phyloP scores from a whole-genome alignment of 1,284 basidiomycete species.

The Amylostereum areolatum region DNA sequence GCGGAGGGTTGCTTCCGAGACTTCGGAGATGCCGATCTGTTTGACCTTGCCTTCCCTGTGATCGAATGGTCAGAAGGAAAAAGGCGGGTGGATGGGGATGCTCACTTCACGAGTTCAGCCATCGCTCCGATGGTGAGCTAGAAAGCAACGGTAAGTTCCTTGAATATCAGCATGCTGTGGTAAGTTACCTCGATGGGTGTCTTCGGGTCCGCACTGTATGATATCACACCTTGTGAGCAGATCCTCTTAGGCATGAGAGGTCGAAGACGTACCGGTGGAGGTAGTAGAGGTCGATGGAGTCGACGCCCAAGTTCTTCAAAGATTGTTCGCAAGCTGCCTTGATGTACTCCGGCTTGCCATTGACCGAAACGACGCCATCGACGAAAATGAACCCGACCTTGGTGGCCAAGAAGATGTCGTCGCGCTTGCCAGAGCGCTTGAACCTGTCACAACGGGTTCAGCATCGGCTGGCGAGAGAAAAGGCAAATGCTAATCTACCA shows the following conservation, averaged over 20 bases:
- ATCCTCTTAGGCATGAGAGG: neutral
- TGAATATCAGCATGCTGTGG: neutral
- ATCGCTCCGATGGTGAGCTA: constrained; percentile 40
- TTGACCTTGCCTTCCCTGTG: constrained; percentile 52
- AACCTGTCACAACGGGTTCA: constrained; percentile 19
- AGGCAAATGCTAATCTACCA: constrained; percentile 23
- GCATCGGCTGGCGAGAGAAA: constrained; percentile 20
- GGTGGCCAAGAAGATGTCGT: constrained; percentile 43
- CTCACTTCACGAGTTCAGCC: constrained; percentile 49
- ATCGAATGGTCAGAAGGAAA: neutral
- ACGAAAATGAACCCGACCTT: constrained; percentile 39
- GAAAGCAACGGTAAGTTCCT: constrained; percentile 7
- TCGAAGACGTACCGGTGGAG: constrained; percentile 26
- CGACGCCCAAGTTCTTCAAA: constrained; percentile 34
- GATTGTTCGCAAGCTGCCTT: constrained; percentile 29
- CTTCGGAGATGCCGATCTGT: constrained; percentile 59
- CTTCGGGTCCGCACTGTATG: constrained; percentile 31
- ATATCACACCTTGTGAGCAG: neutral
- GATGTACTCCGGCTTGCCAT: constrained; percentile 30
- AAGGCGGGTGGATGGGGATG: neutral
- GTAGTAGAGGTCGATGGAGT: constrained; percentile 43
- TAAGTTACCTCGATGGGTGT: constrained; percentile 39
- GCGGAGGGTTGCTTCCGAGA: constrained; percentile 49
- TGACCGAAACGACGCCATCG: constrained; percentile 11
- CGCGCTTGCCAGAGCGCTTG: constrained; percentile 30